A percentile compares a stretch with the other conserved stretches of the same genome.
Evolutionary conservation across 2,329 filamentous ascomycete species (phyloP).

Genomic region (Hysterium pulicare): DNA sequence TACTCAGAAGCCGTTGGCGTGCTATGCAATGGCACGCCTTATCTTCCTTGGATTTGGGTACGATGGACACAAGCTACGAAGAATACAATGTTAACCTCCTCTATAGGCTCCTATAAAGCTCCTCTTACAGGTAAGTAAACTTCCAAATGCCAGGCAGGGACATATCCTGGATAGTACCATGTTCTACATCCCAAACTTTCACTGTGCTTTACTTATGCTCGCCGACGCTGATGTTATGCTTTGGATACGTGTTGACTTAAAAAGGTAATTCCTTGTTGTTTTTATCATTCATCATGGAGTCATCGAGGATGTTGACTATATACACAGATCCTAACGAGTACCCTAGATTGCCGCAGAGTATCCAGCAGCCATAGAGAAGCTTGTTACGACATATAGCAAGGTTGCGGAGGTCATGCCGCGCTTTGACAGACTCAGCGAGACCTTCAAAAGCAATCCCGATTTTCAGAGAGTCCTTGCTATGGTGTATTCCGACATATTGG

Average conservation of each 20-base stretch:
- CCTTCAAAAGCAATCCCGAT: slow-evolving; percentile 27
- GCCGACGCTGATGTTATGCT: too few relatives aligned
- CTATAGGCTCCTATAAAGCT: slow-evolving; percentile 13
- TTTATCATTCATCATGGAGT: not conserved
- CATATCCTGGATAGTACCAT: too few relatives aligned
- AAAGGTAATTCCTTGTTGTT: too few relatives aligned
- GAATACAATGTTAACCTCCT: not conserved
- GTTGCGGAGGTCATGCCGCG: slow-evolving; percentile 41
- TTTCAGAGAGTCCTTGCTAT: slow-evolving; percentile 43
- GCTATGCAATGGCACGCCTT: slow-evolving; percentile 48
- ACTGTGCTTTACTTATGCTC: not conserved
- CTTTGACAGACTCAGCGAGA: slow-evolving; percentile 34
- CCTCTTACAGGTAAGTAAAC: slow-evolving; percentile 10
- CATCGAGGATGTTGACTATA: too few relatives aligned
- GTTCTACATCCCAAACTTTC: not conserved
- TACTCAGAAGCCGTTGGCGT: slow-evolving; percentile 44
- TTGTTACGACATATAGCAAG: slow-evolving; percentile 40
- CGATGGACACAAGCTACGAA: slow-evolving; percentile 1
- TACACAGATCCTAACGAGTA: too few relatives aligned
- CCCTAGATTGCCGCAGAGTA: slow-evolving; percentile 29
- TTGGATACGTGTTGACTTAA: too few relatives aligned
- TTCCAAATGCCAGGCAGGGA: too few relatives aligned
- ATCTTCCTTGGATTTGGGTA: slow-evolving; percentile 46
- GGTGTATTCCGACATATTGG: slow-evolving; percentile 49
- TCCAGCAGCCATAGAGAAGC: slow-evolving; percentile 40